These are phyloP conservation scores for Marasmius sp. DNA, from an alignment of 1,284 basidiomycete species.

Conservation along the genomic window DNA sequence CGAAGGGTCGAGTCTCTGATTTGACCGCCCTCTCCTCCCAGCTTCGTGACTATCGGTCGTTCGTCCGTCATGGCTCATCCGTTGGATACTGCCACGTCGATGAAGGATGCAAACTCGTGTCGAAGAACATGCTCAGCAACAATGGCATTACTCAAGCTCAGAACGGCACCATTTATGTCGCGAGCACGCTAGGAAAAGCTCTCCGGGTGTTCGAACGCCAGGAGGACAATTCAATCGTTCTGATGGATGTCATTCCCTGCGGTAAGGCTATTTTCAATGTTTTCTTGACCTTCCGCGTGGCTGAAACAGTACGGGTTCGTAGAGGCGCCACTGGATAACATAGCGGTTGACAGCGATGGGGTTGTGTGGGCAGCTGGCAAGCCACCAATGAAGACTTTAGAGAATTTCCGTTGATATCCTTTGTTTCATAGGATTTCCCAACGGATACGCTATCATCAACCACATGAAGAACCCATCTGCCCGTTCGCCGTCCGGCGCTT, in stretches of 20 bases:
- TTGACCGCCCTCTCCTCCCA: background rate
- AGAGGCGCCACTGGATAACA: slow-evolving; percentile 56
- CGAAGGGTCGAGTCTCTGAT: background rate
- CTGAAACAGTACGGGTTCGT: background rate
- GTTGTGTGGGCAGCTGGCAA: slow-evolving; percentile 58
- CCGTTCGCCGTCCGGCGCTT: slow-evolving; percentile 43
- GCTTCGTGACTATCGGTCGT: background rate
- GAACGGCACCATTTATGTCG: slow-evolving; percentile 62
- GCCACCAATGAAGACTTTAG: slow-evolving; percentile 11
- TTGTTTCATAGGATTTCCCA: slow-evolving; percentile 32
- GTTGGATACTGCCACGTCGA: slow-evolving; percentile 60
- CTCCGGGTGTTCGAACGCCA: slow-evolving; percentile 54
- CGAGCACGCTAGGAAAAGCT: slow-evolving; percentile 37
- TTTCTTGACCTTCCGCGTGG: background rate
- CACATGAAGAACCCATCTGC: slow-evolving; percentile 39
- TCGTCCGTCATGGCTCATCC: slow-evolving; percentile 31
- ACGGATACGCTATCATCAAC: slow-evolving; percentile 27
- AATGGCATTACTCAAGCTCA: slow-evolving; percentile 58
- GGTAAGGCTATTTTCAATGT: slow-evolving; percentile 28
- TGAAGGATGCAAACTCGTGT: slow-evolving; percentile 58
- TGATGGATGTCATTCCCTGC: slow-evolving; percentile 44
- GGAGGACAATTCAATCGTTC: slow-evolving; percentile 51
- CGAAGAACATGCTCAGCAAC: slow-evolving; percentile 39
- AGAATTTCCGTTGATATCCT: background rate
- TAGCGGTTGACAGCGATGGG: slow-evolving; percentile 55